Percentiles rank a stretch among this genome's conserved stretches.
Conservation (phyloP, 2,329 filamentous ascomycete species). For the Pyrenophora tritici-repentis region DNA sequence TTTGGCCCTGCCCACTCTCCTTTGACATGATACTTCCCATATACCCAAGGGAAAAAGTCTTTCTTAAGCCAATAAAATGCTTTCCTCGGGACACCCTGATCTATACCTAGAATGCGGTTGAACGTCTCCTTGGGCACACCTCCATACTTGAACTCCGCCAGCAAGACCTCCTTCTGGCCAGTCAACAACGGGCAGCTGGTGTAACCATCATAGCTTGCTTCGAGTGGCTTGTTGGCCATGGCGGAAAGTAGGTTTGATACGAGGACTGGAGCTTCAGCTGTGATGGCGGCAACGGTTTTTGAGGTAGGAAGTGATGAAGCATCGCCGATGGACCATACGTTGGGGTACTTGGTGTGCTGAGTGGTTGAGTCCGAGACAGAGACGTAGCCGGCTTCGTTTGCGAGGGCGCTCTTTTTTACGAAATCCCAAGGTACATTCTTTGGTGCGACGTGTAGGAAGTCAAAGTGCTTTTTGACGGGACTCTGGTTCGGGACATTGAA, state of each 20-base stretch:
- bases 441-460: constrained; percentile 46
- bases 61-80: constrained; percentile 68
- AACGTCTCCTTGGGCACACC: constrained; percentile 68
- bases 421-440: constrained; percentile 48
- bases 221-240: constrained; percentile 32
- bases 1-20: constrained; percentile 66
- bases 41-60: constrained; percentile 71
- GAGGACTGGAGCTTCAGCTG: constrained; percentile 44
- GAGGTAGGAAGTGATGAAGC: constrained; percentile 47
- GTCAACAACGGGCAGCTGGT: constrained; percentile 48
- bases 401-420: constrained; percentile 42
- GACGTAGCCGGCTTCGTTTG: constrained; percentile 46
- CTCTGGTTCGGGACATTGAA: constrained; percentile 36
- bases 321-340: constrained; percentile 49
- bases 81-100: constrained; percentile 61
- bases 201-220: constrained; percentile 45
- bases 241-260: constrained; percentile 42
- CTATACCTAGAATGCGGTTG: constrained; percentile 57
- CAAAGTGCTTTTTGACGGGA: constrained; percentile 41
- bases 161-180: constrained; percentile 65
- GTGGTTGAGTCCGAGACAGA: constrained; percentile 44
- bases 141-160: constrained; percentile 70
- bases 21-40: constrained; percentile 64
- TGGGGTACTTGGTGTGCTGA: constrained; percentile 46
- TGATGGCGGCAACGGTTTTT: constrained; percentile 49